phyloP scores from a whole-genome alignment of 2,329 filamentous ascomycete species.

The Hypoxylon sp. region DNA sequence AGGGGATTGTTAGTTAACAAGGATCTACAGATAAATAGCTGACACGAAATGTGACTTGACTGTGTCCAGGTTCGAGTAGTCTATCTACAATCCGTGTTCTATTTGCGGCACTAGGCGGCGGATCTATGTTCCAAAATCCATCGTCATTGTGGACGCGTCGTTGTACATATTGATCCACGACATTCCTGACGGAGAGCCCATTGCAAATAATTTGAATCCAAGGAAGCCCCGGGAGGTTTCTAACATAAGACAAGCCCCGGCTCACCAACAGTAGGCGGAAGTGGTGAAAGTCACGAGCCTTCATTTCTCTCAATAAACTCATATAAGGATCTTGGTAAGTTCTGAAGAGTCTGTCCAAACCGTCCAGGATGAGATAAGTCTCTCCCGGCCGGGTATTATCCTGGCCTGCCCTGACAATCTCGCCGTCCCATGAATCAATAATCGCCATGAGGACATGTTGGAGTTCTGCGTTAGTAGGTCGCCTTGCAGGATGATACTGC shows the following conservation, averaged over 20 bases:
- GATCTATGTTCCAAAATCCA: neutral
- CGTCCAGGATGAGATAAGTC: slow-evolving; percentile 40
- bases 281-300: slow-evolving; percentile 8
- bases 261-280: slow-evolving; percentile 28
- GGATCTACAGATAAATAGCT: slow-evolving; percentile 1
- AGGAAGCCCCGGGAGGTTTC: neutral
- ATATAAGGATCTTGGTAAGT: slow-evolving; percentile 18
- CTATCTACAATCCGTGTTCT: neutral
- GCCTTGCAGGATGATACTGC: slow-evolving; percentile 26
- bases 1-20: neutral
- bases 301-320: slow-evolving; percentile 25
- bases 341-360: slow-evolving; percentile 21
- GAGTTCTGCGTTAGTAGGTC: slow-evolving; percentile 30
- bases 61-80: neutral
- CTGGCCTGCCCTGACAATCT: neutral
- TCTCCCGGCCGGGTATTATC: slow-evolving; percentile 20
- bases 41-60: neutral
- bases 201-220: neutral
- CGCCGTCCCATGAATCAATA: slow-evolving; percentile 17
- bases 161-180: neutral
- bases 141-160: neutral
- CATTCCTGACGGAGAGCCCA: neutral
- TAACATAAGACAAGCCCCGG: neutral
- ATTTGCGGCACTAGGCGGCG: neutral
- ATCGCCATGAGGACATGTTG: slow-evolving; percentile 22